A percentile compares a stretch with the other conserved stretches of the same genome.
Conservation (phyloP, 495 filamentous ascomycete species). For the Annulohypoxylon nitens region DNA sequence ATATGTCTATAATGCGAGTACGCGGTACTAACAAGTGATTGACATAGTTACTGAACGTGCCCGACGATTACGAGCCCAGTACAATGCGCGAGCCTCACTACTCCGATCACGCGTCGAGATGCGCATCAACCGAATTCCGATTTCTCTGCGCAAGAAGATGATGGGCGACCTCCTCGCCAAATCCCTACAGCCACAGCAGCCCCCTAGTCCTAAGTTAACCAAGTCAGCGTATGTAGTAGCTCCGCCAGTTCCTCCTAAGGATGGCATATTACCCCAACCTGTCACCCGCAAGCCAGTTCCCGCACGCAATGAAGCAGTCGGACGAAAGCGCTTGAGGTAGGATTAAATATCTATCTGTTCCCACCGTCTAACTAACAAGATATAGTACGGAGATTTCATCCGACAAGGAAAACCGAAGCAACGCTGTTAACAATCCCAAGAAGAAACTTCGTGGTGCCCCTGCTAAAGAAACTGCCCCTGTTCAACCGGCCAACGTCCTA, state of each 20-base stretch:
- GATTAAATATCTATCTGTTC: slow-evolving; percentile 36
- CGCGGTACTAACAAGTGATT: slow-evolving; percentile 19
- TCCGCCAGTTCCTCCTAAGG: slow-evolving; percentile 49
- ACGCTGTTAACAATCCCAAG: slow-evolving; percentile 65
- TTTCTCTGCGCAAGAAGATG: slow-evolving; percentile 79
- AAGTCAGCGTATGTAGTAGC: slow-evolving; percentile 47
- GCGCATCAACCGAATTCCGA: slow-evolving; percentile 92
- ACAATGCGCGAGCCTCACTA: slow-evolving; percentile 86
- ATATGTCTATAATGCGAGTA: background rate
- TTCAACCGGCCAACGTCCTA: slow-evolving; percentile 68
- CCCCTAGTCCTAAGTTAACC: slow-evolving; percentile 41
- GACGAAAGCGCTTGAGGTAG: slow-evolving; percentile 75
- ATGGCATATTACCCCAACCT: slow-evolving; percentile 42
- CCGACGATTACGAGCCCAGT: slow-evolving; percentile 90
- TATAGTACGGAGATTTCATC: slow-evolving; percentile 72
- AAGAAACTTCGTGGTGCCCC: slow-evolving; percentile 55
- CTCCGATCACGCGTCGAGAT: slow-evolving; percentile 90
- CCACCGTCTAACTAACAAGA: slow-evolving; percentile 35
- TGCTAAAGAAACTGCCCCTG: slow-evolving; percentile 33
- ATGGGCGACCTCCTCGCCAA: slow-evolving; percentile 83
- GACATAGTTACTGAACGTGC: slow-evolving; percentile 87
- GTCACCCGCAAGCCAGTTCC: slow-evolving; percentile 49
- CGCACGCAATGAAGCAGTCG: slow-evolving; percentile 51
- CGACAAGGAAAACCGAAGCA: slow-evolving; percentile 82
- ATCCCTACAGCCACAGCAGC: slow-evolving; percentile 42